These are phyloP conservation scores for Lablab purpureus DNA, from an alignment of 306 rosid species.

Conservation along the genomic window DNA sequence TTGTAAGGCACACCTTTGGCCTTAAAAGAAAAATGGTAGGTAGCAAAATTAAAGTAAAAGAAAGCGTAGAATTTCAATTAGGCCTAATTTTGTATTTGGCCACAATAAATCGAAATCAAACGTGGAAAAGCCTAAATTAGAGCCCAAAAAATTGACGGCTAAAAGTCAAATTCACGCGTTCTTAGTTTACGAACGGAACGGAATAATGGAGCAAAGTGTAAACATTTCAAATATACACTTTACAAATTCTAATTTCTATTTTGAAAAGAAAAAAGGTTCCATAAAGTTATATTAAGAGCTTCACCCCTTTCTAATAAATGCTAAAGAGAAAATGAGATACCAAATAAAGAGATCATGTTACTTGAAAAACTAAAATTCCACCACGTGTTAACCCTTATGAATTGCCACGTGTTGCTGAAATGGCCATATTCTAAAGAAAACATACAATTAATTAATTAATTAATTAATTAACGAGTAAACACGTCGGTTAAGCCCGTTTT, in stretches of 20 bases:
- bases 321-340: background rate
- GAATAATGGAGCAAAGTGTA: background rate
- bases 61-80: background rate
- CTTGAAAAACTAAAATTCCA: slow-evolving; percentile 29
- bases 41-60: background rate
- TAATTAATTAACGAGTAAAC: background rate
- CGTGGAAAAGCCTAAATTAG: slow-evolving; percentile 24
- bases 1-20: background rate
- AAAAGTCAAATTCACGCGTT: slow-evolving; percentile 35
- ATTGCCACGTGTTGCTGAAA: slow-evolving; percentile 33
- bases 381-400: slow-evolving; percentile 35
- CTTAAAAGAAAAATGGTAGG: background rate
- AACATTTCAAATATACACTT: slow-evolving; percentile 28
- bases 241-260: background rate
- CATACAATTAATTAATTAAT: no score
- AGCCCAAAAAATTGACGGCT: slow-evolving; percentile 36
- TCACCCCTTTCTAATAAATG: slow-evolving; percentile 3
- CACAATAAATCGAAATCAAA: slow-evolving; percentile 14
- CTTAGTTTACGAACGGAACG: slow-evolving; percentile 29
- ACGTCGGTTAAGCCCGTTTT: slow-evolving; percentile 9
- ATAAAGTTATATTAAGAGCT: background rate
- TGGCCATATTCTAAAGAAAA: slow-evolving; percentile 4
- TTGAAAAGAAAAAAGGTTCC: background rate
- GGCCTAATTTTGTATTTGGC: slow-evolving; percentile 21
- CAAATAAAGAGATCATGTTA: no score